phyloP scores from a whole-genome alignment of 176 grass and related monocot genomes.

The Aegilops tauschii region DNA sequence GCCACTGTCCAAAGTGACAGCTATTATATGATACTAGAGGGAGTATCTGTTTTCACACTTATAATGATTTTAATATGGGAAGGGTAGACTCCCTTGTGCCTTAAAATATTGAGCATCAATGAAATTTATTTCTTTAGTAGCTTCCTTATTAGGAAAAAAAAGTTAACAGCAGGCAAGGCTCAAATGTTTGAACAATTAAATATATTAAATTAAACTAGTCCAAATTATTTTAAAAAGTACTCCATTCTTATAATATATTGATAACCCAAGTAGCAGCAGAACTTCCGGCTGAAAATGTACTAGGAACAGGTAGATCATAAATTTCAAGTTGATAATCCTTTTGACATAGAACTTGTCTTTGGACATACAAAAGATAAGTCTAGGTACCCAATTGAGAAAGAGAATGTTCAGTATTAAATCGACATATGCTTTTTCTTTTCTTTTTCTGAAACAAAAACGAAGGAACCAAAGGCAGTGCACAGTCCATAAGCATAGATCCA shows the following conservation, averaged over 20 bases:
- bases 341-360: neutral
- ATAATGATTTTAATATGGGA: neutral
- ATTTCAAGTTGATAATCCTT: neutral
- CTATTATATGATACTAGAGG: neutral
- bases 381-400: neutral
- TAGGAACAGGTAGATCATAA: neutral
- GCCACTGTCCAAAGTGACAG: neutral
- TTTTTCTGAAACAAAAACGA: constrained; percentile 3
- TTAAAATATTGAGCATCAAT: constrained; percentile 6
- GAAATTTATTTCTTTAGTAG: neutral
- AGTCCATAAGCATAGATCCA: neutral
- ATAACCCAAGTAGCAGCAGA: neutral
- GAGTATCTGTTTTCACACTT: neutral
- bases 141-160: neutral
- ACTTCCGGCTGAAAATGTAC: neutral
- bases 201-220: neutral
- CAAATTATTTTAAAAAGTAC: neutral
- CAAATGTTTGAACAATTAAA: neutral
- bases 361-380: neutral
- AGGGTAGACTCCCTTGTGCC: neutral
- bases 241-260: neutral
- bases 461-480: neutral
- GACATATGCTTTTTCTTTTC: neutral
- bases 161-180: neutral
- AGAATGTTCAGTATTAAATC: neutral